These are phyloP conservation scores for Graphium sp. DNA, from an alignment of 2,329 filamentous ascomycete genomes.

Conservation along the genomic window DNA sequence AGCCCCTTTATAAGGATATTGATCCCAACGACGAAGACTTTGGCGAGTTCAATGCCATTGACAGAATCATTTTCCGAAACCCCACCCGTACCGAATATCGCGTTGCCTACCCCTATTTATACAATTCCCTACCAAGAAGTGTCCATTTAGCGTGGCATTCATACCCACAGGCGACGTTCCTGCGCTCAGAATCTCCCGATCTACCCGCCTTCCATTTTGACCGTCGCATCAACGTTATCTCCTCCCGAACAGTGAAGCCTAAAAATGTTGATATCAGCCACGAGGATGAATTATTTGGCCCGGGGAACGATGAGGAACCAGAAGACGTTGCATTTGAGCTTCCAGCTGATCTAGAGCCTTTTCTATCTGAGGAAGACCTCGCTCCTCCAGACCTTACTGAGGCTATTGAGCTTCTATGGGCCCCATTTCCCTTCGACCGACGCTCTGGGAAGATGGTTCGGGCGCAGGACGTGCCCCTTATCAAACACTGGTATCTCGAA, in stretches of 20 bases:
- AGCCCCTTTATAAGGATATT: slow-evolving; percentile 95
- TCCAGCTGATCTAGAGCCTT: slow-evolving; percentile 66
- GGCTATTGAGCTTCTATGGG: slow-evolving; percentile 95
- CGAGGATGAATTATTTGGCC: slow-evolving; percentile 85
- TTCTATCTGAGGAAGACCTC: slow-evolving; percentile 76
- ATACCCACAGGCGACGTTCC: slow-evolving; percentile 82
- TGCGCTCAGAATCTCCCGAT: slow-evolving; percentile 70
- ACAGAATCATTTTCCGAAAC: slow-evolving; percentile 94
- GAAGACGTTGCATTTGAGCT: slow-evolving; percentile 78
- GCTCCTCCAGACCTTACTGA: slow-evolving; percentile 80
- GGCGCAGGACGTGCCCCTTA: slow-evolving; percentile 87
- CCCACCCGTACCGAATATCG: slow-evolving; percentile 92
- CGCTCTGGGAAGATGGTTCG: slow-evolving; percentile 91
- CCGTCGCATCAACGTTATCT: slow-evolving; percentile 94
- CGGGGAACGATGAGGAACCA: slow-evolving; percentile 52
- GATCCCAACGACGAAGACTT: slow-evolving; percentile 99
- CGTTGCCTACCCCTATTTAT: slow-evolving; percentile 85
- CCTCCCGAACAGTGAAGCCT: slow-evolving; percentile 79
- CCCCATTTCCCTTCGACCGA: slow-evolving; percentile 87
- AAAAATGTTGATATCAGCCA: slow-evolving; percentile 87
- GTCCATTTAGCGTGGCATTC: slow-evolving; percentile 91
- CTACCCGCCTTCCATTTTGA: slow-evolving; percentile 96
- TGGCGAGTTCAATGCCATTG: slow-evolving; percentile 98
- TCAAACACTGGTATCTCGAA: slow-evolving; percentile 98
- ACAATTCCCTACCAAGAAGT: slow-evolving; percentile 90